These are phyloP conservation scores for Holtermannia corniformis DNA, from an alignment of 768 basidiomycete species.

Conservation along the genomic window DNA sequence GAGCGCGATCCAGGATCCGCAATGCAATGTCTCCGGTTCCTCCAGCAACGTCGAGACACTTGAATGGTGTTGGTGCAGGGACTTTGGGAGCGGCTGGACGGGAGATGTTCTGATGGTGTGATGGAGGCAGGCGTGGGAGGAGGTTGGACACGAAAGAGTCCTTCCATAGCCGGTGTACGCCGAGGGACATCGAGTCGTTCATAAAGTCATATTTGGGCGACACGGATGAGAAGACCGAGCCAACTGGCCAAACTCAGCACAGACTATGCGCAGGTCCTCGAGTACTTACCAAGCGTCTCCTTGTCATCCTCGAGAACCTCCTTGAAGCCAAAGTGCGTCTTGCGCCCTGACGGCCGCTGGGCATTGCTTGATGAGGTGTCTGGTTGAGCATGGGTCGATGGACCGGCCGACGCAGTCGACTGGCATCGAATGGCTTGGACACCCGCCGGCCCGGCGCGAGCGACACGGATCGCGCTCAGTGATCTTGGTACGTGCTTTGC, in stretches of 20 bases:
- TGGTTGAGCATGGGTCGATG: neutral
- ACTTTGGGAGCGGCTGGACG: neutral
- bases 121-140: constrained; percentile 53
- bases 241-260: constrained; percentile 47
- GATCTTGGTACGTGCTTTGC: too few relatives aligned
- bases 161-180: constrained; percentile 95
- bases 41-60: constrained; percentile 91
- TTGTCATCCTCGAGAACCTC: constrained; percentile 78
- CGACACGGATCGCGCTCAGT: too few relatives aligned
- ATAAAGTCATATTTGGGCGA: constrained; percentile 92
- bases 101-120: constrained; percentile 20
- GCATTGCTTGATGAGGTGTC: neutral
- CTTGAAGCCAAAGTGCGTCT: constrained; percentile 84
- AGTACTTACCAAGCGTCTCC: constrained; percentile 56
- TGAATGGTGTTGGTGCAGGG: constrained; percentile 30
- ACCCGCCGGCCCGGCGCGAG: too few relatives aligned
- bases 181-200: constrained; percentile 98
- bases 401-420: neutral
- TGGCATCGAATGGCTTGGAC: neutral
- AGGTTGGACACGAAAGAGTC: constrained; percentile 71
- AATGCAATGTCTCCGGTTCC: constrained; percentile 95
- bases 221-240: constrained; percentile 88
- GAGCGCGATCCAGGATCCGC: constrained; percentile 79
- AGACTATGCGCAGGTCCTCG: neutral
- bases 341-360: constrained; percentile 6